Percentiles rank a stretch among this genome's conserved stretches.
Conservation (phyloP, 2,329 filamentous ascomycete species). For the Drechslerella stenobrocha region DNA sequence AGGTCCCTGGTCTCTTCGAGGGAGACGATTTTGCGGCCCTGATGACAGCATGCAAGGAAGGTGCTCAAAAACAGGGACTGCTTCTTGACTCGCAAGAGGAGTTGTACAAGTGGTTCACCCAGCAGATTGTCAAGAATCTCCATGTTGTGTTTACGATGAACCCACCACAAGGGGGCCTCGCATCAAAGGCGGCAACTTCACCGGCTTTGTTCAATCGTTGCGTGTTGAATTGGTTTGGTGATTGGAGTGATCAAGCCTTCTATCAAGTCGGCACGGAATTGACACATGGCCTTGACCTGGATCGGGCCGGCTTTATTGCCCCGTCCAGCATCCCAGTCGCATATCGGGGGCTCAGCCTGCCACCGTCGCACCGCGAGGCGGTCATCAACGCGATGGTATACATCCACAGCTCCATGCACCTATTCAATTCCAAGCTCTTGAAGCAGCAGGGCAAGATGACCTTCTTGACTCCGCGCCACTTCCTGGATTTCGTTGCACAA, state of each 20-base stretch:
- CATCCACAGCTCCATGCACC: slow-evolving; percentile 90
- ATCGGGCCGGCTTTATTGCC: slow-evolving; percentile 79
- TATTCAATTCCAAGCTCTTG: slow-evolving; percentile 82
- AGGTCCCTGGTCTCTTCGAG: slow-evolving; percentile 97
- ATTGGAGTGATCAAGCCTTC: slow-evolving; percentile 98
- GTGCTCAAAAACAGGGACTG: slow-evolving; percentile 90
- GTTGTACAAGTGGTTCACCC: slow-evolving; percentile 99
- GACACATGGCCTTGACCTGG: slow-evolving; percentile 93
- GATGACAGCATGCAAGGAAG: slow-evolving; percentile 99
- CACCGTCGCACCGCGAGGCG: slow-evolving; percentile 85
- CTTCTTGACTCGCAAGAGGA: slow-evolving; percentile 97
- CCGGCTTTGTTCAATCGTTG: slow-evolving; percentile 99
- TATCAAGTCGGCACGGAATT: slow-evolving; percentile 97
- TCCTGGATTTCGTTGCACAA: slow-evolving; percentile 95
- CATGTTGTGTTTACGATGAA: slow-evolving; percentile 99
- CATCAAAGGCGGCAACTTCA: slow-evolving; percentile 94
- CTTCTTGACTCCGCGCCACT: slow-evolving; percentile 93
- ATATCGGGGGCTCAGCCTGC: slow-evolving; percentile 80
- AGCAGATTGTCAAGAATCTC: slow-evolving; percentile 97
- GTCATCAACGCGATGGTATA: slow-evolving; percentile 99
- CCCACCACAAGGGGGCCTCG: slow-evolving; percentile 89
- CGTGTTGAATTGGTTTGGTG: slow-evolving; percentile 99
- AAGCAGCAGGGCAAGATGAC: slow-evolving; percentile 92
- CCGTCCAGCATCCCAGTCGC: slow-evolving; percentile 92
- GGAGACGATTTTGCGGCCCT: slow-evolving; percentile 98